Percentiles rank a stretch among this genome's conserved stretches.
phyloP scores from a whole-genome alignment of 2,329 filamentous ascomycete species.

The Penicillium sumatraense region DNA sequence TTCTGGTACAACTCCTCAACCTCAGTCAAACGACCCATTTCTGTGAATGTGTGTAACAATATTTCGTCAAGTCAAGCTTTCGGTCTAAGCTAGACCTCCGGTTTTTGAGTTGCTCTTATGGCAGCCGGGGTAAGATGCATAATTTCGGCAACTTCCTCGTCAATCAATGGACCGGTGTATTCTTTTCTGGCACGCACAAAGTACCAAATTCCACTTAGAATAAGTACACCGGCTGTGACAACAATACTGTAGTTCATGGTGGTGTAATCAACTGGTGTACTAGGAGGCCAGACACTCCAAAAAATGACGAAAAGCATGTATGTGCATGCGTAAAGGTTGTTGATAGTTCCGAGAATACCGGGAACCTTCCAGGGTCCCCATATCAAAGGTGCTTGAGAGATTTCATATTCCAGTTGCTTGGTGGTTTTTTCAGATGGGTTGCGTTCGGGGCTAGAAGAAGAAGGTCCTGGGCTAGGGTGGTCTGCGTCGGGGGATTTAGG shows the following conservation, averaged over 20 bases:
- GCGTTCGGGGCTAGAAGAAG: slow-evolving; percentile 29
- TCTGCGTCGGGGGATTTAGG: slow-evolving; percentile 20
- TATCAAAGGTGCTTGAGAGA: slow-evolving; percentile 36
- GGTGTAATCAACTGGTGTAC: slow-evolving; percentile 33
- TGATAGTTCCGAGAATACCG: slow-evolving; percentile 56
- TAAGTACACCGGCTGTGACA: slow-evolving; percentile 47
- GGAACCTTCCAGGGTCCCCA: slow-evolving; percentile 64
- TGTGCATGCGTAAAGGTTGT: slow-evolving; percentile 59
- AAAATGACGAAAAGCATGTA: slow-evolving; percentile 62
- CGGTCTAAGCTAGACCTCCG: neutral
- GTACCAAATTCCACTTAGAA: slow-evolving; percentile 56
- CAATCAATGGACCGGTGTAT: slow-evolving; percentile 53
- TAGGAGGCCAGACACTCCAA: slow-evolving; percentile 58
- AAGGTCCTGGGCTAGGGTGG: slow-evolving; percentile 4
- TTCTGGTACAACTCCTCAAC: neutral
- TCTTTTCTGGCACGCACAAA: slow-evolving; percentile 45
- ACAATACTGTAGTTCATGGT: slow-evolving; percentile 57
- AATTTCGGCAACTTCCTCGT: slow-evolving; percentile 28
- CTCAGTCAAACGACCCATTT: neutral
- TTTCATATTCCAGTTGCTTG: slow-evolving; percentile 20
- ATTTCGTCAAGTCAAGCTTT: neutral
- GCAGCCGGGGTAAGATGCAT: slow-evolving; percentile 23
- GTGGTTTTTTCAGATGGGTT: slow-evolving; percentile 13
- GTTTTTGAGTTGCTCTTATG: neutral
- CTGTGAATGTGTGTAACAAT: neutral